Percentiles rank a stretch among this genome's conserved stretches.
These are phyloP conservation scores for Phytophthora syringae DNA, from an alignment of 352 stramenopile genomes.

Conservation along the genomic window DNA sequence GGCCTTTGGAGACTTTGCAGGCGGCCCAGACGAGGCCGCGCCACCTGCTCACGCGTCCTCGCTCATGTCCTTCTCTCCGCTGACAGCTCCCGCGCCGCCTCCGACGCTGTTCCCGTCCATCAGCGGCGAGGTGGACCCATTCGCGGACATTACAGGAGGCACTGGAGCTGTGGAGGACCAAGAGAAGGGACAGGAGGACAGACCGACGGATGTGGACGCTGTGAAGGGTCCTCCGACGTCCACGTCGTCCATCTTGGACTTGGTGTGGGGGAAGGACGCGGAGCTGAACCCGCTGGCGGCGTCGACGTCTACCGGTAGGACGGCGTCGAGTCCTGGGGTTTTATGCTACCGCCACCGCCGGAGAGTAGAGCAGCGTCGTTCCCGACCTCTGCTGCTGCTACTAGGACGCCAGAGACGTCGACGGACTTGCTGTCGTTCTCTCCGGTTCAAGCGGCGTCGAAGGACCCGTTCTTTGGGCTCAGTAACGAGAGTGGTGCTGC, in stretches of 20 bases:
- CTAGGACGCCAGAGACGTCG: constrained; percentile 19
- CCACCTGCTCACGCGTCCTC: constrained; percentile 17
- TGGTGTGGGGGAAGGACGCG: constrained; percentile 32
- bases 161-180: neutral
- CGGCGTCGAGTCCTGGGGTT: constrained; percentile 21
- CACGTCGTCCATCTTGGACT: constrained; percentile 30
- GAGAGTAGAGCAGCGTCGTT: constrained; percentile 27
- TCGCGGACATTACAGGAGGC: constrained; percentile 42
- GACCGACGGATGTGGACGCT: neutral
- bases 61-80: constrained; percentile 53
- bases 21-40: neutral
- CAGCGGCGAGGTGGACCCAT: constrained; percentile 44
- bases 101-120: constrained; percentile 32
- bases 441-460: constrained; percentile 35
- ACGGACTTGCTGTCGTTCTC: constrained; percentile 72
- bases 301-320: neutral
- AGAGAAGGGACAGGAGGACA: neutral
- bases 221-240: constrained; percentile 15
- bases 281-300: constrained; percentile 8
- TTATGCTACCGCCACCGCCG: constrained; percentile 25
- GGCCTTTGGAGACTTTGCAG: constrained; percentile 28
- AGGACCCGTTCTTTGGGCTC: constrained; percentile 47
- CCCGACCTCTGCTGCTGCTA: constrained; percentile 1
- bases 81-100: constrained; percentile 19
- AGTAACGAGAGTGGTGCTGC: constrained; percentile 11